Percentiles rank a stretch among this genome's conserved stretches.
These are phyloP conservation scores for Rhododendron molle DNA, from an alignment of 148 eudicot genomes.

Conservation along the genomic window DNA sequence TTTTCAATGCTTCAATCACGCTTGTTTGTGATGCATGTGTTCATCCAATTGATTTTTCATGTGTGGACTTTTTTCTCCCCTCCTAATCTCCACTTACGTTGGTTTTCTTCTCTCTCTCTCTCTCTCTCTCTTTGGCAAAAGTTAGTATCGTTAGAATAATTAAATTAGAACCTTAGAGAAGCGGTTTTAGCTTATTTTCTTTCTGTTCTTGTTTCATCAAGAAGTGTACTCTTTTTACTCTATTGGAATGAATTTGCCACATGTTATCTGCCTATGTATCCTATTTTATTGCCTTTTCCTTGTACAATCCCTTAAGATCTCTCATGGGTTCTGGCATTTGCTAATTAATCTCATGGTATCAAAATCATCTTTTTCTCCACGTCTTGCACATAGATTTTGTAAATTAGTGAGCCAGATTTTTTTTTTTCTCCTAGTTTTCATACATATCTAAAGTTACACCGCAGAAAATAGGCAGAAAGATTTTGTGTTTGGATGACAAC, in stretches of 20 bases:
- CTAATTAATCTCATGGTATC: neutral
- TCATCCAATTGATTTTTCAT: neutral
- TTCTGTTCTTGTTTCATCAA: neutral
- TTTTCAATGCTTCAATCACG: neutral
- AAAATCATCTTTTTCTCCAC: neutral
- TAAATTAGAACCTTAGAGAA: no score
- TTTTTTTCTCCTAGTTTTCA: neutral
- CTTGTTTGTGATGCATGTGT: neutral
- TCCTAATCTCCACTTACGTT: no score
- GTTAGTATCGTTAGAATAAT: no score
- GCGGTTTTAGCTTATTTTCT: no score
- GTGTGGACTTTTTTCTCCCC: no score
- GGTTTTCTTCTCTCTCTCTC: neutral
- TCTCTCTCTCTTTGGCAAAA: no score
- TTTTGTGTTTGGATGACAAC: no score
- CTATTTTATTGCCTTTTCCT: neutral
- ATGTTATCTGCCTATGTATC: neutral
- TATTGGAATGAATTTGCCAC: neutral
- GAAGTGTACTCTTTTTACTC: neutral
- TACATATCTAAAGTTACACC: neutral
- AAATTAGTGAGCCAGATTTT: neutral
- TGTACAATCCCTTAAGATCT: neutral
- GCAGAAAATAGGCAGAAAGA: neutral
- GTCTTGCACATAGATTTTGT: neutral
- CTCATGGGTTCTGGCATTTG: constrained; percentile 9